A percentile compares a stretch with the other conserved stretches of the same genome.
phyloP scores from a whole-genome alignment of 148 eudicot species.

The Gaultheria prostrata region DNA sequence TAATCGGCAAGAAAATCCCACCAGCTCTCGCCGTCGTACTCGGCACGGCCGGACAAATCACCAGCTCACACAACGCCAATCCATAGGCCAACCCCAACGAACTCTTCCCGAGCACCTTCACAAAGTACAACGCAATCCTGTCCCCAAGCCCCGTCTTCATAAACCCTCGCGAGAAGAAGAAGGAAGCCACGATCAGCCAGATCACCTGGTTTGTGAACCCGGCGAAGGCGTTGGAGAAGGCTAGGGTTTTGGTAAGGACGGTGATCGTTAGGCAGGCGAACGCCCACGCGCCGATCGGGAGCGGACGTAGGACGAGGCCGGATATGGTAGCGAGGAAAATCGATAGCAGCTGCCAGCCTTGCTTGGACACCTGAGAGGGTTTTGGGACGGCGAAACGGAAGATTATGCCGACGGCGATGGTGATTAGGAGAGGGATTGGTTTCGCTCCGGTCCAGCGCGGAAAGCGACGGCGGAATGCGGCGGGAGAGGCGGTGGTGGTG shows the following conservation, averaged over 20 bases:
- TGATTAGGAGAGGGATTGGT: conserved; percentile 30
- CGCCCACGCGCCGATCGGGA: conserved; percentile 91
- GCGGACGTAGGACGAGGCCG: conserved; percentile 67
- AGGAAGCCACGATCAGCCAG: conserved; percentile 82
- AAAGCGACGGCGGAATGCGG: not conserved
- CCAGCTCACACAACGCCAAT: conserved; percentile 65
- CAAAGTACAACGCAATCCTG: conserved; percentile 80
- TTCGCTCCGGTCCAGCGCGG: conserved; percentile 33
- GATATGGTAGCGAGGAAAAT: conserved; percentile 76
- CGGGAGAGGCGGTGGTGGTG: not conserved
- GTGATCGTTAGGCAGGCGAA: conserved; percentile 57
- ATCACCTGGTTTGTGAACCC: conserved; percentile 88
- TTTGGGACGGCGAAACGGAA: conserved; percentile 63
- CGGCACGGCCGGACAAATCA: conserved; percentile 92
- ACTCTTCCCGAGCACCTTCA: conserved; percentile 71
- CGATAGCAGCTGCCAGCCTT: conserved; percentile 80
- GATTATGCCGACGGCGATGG: conserved; percentile 31
- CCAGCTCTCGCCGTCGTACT: conserved; percentile 94
- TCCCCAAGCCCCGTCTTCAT: conserved; percentile 87
- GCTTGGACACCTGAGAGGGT: conserved; percentile 53
- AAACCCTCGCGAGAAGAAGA: conserved; percentile 85
- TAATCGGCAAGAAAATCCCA: conserved; percentile 84
- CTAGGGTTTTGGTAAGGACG: conserved; percentile 49
- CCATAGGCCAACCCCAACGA: conserved; percentile 87
- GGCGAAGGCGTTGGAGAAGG: conserved; percentile 60